These are phyloP conservation scores for Sutorius eximius DNA, from an alignment of 1,284 basidiomycete species.

Conservation along the genomic window DNA sequence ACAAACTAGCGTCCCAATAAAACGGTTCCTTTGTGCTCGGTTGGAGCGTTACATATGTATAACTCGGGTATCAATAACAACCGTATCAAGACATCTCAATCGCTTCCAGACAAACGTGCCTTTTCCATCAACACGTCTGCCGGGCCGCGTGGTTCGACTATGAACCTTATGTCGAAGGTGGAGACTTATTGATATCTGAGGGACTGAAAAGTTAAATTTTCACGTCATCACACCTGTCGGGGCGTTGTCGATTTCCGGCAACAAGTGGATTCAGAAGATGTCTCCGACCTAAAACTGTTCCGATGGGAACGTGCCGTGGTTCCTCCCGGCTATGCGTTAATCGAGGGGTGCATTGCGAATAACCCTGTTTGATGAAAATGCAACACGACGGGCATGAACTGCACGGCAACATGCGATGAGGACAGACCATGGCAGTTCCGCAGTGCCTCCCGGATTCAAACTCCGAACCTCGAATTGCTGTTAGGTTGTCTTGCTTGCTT, in stretches of 20 bases:
- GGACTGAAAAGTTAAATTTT: slow-evolving; percentile 2
- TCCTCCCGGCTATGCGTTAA: background rate
- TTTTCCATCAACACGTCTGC: slow-evolving; percentile 9
- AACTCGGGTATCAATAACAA: background rate
- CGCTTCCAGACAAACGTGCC: background rate
- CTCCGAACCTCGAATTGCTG: background rate
- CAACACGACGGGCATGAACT: too few relatives aligned
- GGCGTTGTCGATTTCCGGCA: background rate
- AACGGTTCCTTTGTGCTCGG: background rate
- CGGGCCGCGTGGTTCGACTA: background rate
- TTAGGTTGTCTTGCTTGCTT: too few relatives aligned
- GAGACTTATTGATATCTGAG: background rate
- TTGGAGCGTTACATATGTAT: background rate
- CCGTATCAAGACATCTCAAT: background rate
- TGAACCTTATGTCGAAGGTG: background rate
- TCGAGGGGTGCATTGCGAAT: background rate
- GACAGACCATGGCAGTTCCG: background rate
- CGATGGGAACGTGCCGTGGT: background rate
- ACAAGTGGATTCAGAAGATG: background rate
- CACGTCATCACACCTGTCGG: background rate
- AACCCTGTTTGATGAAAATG: background rate
- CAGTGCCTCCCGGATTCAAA: background rate
- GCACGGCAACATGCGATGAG: too few relatives aligned
- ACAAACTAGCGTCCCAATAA: background rate
- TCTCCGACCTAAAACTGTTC: background rate